Evolutionary conservation across 768 basidiomycete species (phyloP), one percentile per base, ranked within the genome.

Genomic region (Filobasidium floriforme): DNA sequence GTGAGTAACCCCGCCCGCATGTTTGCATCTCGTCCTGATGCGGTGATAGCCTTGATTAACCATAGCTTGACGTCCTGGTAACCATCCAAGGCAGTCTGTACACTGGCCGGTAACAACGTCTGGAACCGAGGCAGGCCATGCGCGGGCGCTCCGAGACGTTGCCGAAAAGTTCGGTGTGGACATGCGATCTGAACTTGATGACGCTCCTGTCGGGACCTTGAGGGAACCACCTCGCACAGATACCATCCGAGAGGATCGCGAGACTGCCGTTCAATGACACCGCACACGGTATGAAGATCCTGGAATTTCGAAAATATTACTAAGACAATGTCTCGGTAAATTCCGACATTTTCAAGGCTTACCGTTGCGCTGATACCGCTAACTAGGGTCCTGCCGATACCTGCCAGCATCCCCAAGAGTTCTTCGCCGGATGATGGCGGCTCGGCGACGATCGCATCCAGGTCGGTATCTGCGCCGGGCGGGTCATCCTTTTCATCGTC

Each of bases 161-260:
- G 54, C 5, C 54, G 19, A 15, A 57, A 24, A 6, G 14, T 15
- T 6, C 29, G 54, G 24, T 57, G 22, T 28, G 54, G 54, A 28
- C 18, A 57, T 19, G 22, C 24, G 7, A 57, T 57, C 15, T 57
- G 12, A 6, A 57, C 29, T 15, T 19, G 54, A 28, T 57, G 54
- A 3, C 54, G 22, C 22, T 57, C 54, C 15, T 24, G 24, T 24
- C 54, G 22, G 54, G 14, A 19, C 7, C 54, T 24, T 22, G 12
- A 15, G 2, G 54, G 24, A 3, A 14, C 15, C 15, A 15, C 15
- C 7, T 57, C 54, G 29, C 54, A 57, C 14, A 15, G 29, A 32
- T 57, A 57, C 54, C 54, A 57, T 4, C 24, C 54, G 29, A 57
- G 54, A 28, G 54, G 54, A 26, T 57, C 54, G 15, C 29, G 22